Base-by-base conservation (phyloP, 805 yeast species). In the Zygosaccharomyces bisporus region DNA sequence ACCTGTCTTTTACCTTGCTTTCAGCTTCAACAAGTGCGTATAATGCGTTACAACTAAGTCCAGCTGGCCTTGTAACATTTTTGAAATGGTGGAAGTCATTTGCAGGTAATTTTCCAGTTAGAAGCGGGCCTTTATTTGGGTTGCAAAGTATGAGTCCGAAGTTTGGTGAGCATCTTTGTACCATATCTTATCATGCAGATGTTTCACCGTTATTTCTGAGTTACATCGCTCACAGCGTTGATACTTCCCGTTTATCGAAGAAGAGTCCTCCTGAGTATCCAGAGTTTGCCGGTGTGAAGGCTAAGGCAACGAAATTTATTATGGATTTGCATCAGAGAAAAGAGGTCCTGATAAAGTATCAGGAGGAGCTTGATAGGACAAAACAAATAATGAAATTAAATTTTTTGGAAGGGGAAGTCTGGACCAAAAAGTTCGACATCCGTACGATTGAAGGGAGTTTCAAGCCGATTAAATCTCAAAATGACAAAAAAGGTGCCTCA, bases 61-160 rank as follows among this genome's bases (percentile, higher is more conserved):
- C 96, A 1, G 70, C 69, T 4, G 75, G 81, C 0, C 72, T 91
- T 52, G 60, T 67, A 6, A 84, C 80, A 47, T 89, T 93, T 67
- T 80, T 79, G 56, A 59, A 64, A 4, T 93, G 98, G 98, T 90
- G 96, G 95, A 66, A 67, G 25, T 74, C 86, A 52, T 91, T 91
- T 63, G 76, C 83, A n/a, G 83, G 91, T 19, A 81, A 83, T 44
- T 69, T 90, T 16, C 96, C 98, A 0, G 76, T 88, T 12, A 75
- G 95, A 41, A 73, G 77, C 36, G 97, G 98, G 0, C 63, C 67
- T 1, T 58, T 93, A 18, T 91, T 87, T 68, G 80, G 79, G 0
- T 77, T 77, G 17, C 58, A 66, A 4, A 72, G 72, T 43, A 63
- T 73, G 23, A 69, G 79, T 6, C 79, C 78, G 45, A 89, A 87